A percentile compares a stretch with the other conserved stretches of the same genome.
phyloP scores from a whole-genome alignment of 331 rosid genomes.

The Prunus yedoensis region DNA sequence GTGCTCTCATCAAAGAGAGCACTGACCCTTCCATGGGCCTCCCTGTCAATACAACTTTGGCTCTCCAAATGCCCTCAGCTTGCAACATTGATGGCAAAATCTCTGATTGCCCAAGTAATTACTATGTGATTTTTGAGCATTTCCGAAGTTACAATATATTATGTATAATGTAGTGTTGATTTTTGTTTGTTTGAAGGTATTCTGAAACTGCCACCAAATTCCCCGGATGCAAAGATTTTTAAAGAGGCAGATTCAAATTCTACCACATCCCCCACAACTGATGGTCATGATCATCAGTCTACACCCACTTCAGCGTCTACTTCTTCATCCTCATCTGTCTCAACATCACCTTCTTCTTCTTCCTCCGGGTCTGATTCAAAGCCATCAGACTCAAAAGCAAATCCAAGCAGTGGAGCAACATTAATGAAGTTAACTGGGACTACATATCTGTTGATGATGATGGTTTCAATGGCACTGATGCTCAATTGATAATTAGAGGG shows the following conservation, averaged over 20 bases:
- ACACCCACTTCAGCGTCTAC: slow-evolving; percentile 9
- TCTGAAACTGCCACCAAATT: slow-evolving; percentile 17
- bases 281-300: not conserved
- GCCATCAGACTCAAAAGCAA: not conserved
- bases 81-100: slow-evolving; percentile 29
- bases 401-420: slow-evolving; percentile 10
- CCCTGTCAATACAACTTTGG: slow-evolving; percentile 29
- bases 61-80: slow-evolving; percentile 27
- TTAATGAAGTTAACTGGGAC: not conserved
- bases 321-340: not conserved
- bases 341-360: slow-evolving; percentile 1
- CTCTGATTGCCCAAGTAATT: slow-evolving; percentile 32
- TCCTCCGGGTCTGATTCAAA: not conserved
- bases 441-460: not conserved
- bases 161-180: too few species aligned
- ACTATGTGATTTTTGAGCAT: too few species aligned
- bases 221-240: slow-evolving; percentile 15
- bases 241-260: slow-evolving; percentile 22
- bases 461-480: slow-evolving; percentile 8
- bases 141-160: too few species aligned
- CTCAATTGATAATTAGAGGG: not conserved
- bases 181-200: not conserved
- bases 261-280: slow-evolving; percentile 2
- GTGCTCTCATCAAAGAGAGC: slow-evolving; percentile 32
- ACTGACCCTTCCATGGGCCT: slow-evolving; percentile 30